Conservation (phyloP, 345 rosid genomes). For the Anastatica hierochuntica region DNA sequence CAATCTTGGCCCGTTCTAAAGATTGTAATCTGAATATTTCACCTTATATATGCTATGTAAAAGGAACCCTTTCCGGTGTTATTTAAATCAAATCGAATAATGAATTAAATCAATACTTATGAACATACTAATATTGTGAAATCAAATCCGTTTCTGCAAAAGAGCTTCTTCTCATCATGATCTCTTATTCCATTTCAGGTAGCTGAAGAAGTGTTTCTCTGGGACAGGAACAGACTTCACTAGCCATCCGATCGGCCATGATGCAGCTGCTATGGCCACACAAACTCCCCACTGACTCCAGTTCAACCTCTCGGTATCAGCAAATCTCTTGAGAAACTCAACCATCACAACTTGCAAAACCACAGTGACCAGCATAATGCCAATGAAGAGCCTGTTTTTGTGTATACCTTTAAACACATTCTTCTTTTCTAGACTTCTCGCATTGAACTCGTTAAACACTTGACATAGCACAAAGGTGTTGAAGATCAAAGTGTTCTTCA, state of each 20-base stretch:
- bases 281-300: conserved; percentile 66
- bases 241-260: conserved; percentile 68
- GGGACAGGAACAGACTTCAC: conserved; percentile 59
- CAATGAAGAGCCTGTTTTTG: conserved; percentile 53
- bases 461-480: conserved; percentile 65
- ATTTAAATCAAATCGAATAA: background rate
- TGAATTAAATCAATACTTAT: background rate
- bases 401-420: conserved; percentile 60
- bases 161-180: conserved; percentile 1
- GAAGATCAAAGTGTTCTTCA: conserved; percentile 58
- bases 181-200: conserved; percentile 26
- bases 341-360: conserved; percentile 64
- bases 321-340: conserved; percentile 61
- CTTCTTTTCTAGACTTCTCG: conserved; percentile 64
- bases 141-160: background rate
- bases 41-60: background rate
- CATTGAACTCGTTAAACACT: conserved; percentile 75
- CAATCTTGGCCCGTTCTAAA: too few species aligned
- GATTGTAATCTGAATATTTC: too few species aligned
- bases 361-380: conserved; percentile 41
- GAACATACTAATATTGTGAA: background rate
- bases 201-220: conserved; percentile 36
- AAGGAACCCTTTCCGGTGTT: background rate
- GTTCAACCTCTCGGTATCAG: conserved; percentile 56
- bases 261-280: conserved; percentile 37